Base-by-base conservation (phyloP, 108 stramenopile genomes). In the Aureococcus anophagefferens region DNA sequence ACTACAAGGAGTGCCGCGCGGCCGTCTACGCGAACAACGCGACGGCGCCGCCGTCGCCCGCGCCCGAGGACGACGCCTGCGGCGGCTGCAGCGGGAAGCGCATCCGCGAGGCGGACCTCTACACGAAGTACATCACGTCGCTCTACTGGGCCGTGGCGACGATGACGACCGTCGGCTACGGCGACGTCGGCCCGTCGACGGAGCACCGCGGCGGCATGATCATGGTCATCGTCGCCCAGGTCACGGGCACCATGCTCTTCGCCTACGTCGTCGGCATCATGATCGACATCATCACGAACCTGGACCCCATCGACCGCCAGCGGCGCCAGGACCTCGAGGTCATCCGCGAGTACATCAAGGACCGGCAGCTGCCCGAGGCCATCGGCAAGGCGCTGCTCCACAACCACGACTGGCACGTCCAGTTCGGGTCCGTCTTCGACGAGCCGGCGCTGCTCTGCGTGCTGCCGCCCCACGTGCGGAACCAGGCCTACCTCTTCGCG, bases 111-210 rank as follows among this genome's bases (percentile, higher is more conserved):
- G 40, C 40, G 40, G 9, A 13, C 5, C 40, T 5, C 33, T 45
- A n/a, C 30, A 31, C 29, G 0, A 34, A 69, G 16, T 77, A 77
- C 34, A 69, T 68, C 32, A 33, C 68, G 46, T 73, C 73, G 21
- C 63, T 78, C 34, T 78, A 78, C 63, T 78, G 73, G 68, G 72
- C 77, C 35, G 70, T 66, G 29, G 68, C 73, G 14, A 78, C 77
- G 35, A 64, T 78, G 0, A 73, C 72, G 18, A 78, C 77, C 1
- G 77, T 78, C 11, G 77, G 77, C 62, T 78, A 73, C 62, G 77
- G 77, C 30, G 77, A 78, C 73, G 69, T 78, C 32, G 31, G 31
- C 9, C 73, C 77, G 0, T 40, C 44, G 44, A 69, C 64, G 18
- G 21, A 44, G 11, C 31, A 34, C 18, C 67, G 68, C 36, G 36